A percentile compares a stretch with the other conserved stretches of the same genome.
Conservation (phyloP, 495 filamentous ascomycete genomes). For the Aspergillus hancockii region DNA sequence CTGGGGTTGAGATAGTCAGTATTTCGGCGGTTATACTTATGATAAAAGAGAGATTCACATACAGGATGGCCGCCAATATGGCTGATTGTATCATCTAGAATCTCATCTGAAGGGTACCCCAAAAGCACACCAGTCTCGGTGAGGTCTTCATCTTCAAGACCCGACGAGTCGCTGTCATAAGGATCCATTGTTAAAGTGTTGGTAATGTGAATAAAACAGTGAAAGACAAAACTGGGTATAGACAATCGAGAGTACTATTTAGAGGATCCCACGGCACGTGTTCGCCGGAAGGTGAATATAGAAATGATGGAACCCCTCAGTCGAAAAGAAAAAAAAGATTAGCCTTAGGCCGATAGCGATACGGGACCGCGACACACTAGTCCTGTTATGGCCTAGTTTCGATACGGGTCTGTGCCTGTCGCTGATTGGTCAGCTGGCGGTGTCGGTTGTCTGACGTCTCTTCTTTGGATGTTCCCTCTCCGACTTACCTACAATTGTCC, state of each 20-base stretch:
- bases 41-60: constrained; percentile 34
- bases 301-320: not conserved
- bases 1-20: constrained; percentile 42
- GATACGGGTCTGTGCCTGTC: not conserved
- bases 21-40: not conserved
- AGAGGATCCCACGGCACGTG: not conserved
- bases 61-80: constrained; percentile 88
- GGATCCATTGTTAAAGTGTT: constrained; percentile 60
- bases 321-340: constrained; percentile 11
- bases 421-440: not conserved
- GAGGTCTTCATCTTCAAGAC: constrained; percentile 64
- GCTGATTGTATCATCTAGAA: constrained; percentile 82
- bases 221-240: not conserved
- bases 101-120: constrained; percentile 81
- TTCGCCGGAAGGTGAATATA: not conserved
- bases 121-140: constrained; percentile 88
- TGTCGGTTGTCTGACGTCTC: not conserved
- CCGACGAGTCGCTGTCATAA: constrained; percentile 76
- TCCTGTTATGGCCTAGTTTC: constrained; percentile 13
- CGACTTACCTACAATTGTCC: not conserved
- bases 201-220: not conserved
- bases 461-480: not conserved
- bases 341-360: constrained; percentile 26
- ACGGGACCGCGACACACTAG: constrained; percentile 9
- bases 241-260: not conserved